Base-by-base conservation (phyloP, 345 rosid genomes). In the Corchorus olitorius region DNA sequence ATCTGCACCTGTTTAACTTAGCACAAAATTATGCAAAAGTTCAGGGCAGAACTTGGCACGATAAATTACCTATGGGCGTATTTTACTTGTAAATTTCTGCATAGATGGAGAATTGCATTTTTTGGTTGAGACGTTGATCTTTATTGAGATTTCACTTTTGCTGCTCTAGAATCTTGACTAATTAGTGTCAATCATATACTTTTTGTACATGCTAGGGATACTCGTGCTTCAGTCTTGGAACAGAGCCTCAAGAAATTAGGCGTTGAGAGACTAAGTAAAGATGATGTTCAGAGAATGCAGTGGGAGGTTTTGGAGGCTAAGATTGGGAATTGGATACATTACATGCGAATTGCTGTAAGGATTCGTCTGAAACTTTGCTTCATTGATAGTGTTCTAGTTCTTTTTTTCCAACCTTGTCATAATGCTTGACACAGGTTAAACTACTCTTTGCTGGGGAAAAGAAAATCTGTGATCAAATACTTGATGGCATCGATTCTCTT, bases 231-330 rank as follows among this genome's bases (percentile, higher is more conserved):
- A 22, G 93, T 87, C 76, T 77, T 94, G 91, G 99, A 94, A 74
- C 94, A 96, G 79, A 97, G 94, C 84, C 93, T 97, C 5, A 73
- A 77, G 79, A 97, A 97, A 85, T 74, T 97, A 73, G 99, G 98
- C 15, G 97, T 94, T 70, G 99, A 97, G 81, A 97, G 92, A 80
- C 93, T 94, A 71, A 91, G 90, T 83, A 96, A 94, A 82, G 98
- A 96, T 75, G 98, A 94, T 77, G 97, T 93, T 65, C 99, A 96
- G 86, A 96, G 83, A 88, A 90, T 96, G 99, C 99, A 89, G 54
- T 94, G 99, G 99, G 98, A 96, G 76, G 97, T 91, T 78, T 83
- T 96, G 83, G 98, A 96, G 84, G 94, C 98, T 34, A 96, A 96
- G 84, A 96, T 96, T 65, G 98, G 94, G 80, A 93, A 92, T 61